These are phyloP conservation scores for Macrophomina pseudophaseolina DNA, from an alignment of 2,329 filamentous ascomycete genomes.

Conservation along the genomic window DNA sequence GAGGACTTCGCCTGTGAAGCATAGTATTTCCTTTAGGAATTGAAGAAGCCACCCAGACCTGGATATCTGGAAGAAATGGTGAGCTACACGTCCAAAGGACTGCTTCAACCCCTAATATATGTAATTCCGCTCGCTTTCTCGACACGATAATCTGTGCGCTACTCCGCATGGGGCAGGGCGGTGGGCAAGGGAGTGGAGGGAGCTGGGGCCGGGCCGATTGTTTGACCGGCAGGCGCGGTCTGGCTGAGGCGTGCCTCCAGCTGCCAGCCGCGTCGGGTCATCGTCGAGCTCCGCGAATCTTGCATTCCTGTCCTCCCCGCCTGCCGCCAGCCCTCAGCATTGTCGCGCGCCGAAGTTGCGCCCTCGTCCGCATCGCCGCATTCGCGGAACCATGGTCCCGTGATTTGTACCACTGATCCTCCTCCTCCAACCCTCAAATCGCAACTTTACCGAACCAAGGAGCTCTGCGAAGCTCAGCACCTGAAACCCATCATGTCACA, in stretches of 20 bases:
- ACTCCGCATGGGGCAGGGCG: conserved; percentile 4
- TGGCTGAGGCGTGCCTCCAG: too few species aligned
- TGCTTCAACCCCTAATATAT: too few species aligned
- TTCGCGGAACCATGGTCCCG: conserved; percentile 21
- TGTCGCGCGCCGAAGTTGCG: background rate
- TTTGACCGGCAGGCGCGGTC: conserved; percentile 3
- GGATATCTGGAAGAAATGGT: background rate
- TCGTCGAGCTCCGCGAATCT: conserved; percentile 15
- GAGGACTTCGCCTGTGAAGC: too few species aligned
- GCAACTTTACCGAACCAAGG: conserved; percentile 27
- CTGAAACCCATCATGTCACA: conserved; percentile 28
- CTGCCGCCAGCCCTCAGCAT: conserved; percentile 4
- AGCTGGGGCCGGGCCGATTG: background rate
- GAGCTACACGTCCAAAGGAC: background rate
- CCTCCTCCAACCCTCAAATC: conserved; percentile 9
- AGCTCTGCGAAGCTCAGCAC: conserved; percentile 25
- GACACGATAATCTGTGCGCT: background rate
- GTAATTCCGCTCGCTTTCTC: background rate
- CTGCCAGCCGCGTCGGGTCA: background rate
- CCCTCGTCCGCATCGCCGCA: conserved; percentile 1
- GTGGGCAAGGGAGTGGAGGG: background rate
- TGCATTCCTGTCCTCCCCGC: conserved; percentile 15
- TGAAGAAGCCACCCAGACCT: too few species aligned
- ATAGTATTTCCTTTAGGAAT: too few species aligned
- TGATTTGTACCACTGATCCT: conserved; percentile 24